Evolutionary conservation across 208 protist species (phyloP).

Genomic region (Crithidia fasciculata): DNA sequence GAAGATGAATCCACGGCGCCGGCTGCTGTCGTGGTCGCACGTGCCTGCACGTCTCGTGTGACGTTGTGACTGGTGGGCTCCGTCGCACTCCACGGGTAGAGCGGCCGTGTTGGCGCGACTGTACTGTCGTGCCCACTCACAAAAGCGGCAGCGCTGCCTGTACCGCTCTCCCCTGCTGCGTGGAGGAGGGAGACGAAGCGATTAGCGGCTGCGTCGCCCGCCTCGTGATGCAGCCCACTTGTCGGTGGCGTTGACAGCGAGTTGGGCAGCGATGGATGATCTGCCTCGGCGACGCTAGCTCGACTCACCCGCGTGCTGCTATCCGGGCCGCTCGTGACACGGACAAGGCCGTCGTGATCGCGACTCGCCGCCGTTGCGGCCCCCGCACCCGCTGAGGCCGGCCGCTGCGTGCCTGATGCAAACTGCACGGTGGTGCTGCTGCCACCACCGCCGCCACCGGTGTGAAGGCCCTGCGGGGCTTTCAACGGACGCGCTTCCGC

Average conservation of each 20-base stretch:
- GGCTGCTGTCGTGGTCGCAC: no score
- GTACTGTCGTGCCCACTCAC: background rate
- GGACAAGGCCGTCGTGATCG: background rate
- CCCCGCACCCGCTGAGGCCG: background rate
- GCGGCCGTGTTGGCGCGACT: background rate
- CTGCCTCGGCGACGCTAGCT: background rate
- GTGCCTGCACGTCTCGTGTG: background rate
- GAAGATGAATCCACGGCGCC: no score
- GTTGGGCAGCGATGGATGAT: background rate
- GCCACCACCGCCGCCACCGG: background rate
- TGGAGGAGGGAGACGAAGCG: slow-evolving; percentile 8
- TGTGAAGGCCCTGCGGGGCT: background rate
- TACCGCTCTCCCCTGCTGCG: background rate
- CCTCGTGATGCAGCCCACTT: background rate
- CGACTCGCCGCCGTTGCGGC: background rate
- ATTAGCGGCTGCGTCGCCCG: background rate
- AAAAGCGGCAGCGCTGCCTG: no score
- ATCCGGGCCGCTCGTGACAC: background rate
- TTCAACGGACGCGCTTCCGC: background rate
- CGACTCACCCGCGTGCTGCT: background rate
- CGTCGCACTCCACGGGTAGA: slow-evolving; percentile 8
- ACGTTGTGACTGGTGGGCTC: background rate
- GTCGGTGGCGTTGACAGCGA: slow-evolving; percentile 1
- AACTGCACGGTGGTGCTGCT: slow-evolving; percentile 8
- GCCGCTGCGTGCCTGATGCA: background rate